Evolutionary conservation across 148 eudicot species (phyloP).

Genomic region (Cornus controversa): DNA sequence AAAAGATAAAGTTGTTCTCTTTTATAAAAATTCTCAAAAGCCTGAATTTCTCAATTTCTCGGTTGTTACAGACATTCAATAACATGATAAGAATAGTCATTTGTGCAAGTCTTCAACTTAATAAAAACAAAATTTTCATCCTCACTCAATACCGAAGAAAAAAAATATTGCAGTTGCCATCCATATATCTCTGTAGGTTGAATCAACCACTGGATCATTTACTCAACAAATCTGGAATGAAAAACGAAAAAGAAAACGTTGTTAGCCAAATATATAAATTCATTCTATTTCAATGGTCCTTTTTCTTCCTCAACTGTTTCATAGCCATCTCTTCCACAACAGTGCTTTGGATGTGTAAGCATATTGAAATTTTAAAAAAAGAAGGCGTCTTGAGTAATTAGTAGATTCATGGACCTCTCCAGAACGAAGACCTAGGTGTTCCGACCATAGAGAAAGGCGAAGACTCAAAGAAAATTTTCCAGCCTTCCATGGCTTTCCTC

Average conservation of each 20-base stretch:
- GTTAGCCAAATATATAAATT: neutral
- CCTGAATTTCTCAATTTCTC: neutral
- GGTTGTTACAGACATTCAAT: neutral
- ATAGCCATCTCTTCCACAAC: neutral
- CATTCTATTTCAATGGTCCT: neutral
- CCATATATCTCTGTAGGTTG: conserved; percentile 96
- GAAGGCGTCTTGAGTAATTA: neutral
- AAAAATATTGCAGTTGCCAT: conserved; percentile 99
- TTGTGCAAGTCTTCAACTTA: neutral
- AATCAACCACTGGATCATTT: conserved; percentile 77
- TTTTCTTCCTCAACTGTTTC: no score
- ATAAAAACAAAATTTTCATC: neutral
- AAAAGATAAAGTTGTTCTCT: neutral
- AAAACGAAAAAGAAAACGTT: neutral
- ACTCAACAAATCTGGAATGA: conserved; percentile 57
- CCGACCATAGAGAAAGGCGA: conserved; percentile 93
- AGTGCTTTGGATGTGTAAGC: neutral
- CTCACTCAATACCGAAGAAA: conserved; percentile 48
- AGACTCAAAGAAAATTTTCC: conserved; percentile 89
- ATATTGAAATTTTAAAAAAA: neutral
- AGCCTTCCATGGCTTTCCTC: conserved; percentile 89
- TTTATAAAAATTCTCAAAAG: neutral
- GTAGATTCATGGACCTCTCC: conserved; percentile 53
- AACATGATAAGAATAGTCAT: neutral
- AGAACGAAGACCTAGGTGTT: conserved; percentile 88